phyloP scores from a whole-genome alignment of 108 stramenopile genomes.

The Cyclotella baltica region DNA sequence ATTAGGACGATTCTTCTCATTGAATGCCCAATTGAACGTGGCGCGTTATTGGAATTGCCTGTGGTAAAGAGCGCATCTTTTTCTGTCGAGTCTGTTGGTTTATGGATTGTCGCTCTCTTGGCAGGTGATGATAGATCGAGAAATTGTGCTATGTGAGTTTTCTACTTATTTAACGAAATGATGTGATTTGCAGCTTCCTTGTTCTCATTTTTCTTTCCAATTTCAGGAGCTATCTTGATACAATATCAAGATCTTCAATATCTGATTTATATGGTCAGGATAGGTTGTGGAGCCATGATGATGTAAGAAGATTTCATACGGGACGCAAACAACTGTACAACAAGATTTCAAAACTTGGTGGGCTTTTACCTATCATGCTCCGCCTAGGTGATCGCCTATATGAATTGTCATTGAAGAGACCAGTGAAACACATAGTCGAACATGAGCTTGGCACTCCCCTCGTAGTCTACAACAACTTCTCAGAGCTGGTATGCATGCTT shows the following conservation, averaged over 20 bases:
- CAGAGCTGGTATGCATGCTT: slow-evolving; percentile 18
- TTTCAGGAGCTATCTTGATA: slow-evolving; percentile 18
- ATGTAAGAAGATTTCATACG: slow-evolving; percentile 13
- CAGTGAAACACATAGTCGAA: slow-evolving; percentile 33
- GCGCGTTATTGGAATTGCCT: slow-evolving; percentile 6
- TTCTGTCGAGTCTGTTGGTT: slow-evolving; percentile 8
- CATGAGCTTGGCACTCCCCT: slow-evolving; percentile 8
- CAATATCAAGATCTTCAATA: slow-evolving; percentile 25
- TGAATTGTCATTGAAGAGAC: slow-evolving; percentile 15
- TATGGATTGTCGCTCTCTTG: background rate
- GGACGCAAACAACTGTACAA: slow-evolving; percentile 4
- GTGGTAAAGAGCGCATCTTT: slow-evolving; percentile 12
- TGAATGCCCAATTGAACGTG: background rate
- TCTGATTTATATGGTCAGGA: slow-evolving; percentile 16
- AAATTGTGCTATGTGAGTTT: background rate
- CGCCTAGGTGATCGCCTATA: slow-evolving; percentile 24
- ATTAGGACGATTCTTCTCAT: slow-evolving; percentile 31
- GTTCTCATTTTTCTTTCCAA: slow-evolving; percentile 9
- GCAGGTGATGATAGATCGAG: background rate
- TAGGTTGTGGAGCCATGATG: slow-evolving; percentile 11
- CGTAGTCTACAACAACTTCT: slow-evolving; percentile 20
- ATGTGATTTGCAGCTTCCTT: background rate
- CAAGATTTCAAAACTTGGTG: slow-evolving; percentile 11
- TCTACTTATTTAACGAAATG: background rate
- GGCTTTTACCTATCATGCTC: slow-evolving; percentile 19